Evolutionary conservation across 768 basidiomycete species (phyloP).

Genomic region (Porpolomopsis calyptriformis): DNA sequence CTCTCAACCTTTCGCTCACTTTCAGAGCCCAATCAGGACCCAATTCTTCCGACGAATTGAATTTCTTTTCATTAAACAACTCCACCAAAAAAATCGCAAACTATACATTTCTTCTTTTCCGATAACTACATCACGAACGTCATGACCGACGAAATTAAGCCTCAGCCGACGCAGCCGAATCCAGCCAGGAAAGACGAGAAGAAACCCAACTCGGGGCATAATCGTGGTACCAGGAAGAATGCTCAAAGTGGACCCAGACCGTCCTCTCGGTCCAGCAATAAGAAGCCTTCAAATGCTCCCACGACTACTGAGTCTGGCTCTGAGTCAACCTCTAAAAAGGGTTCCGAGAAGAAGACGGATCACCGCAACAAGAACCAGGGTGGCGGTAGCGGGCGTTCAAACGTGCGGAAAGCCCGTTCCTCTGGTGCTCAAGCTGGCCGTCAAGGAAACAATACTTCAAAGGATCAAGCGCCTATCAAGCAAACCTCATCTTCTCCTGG

Average conservation of each 20-base stretch:
- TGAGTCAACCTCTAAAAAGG: conserved; percentile 56
- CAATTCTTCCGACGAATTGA: conserved; percentile 13
- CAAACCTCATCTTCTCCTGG: conserved; percentile 37
- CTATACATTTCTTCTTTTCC: conserved; percentile 33
- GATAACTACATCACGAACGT: conserved; percentile 58
- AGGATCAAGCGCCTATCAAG: conserved; percentile 34
- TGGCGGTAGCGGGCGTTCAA: conserved; percentile 27
- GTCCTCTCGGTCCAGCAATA: conserved; percentile 58
- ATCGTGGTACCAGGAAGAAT: conserved; percentile 50
- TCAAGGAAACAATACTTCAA: conserved; percentile 24
- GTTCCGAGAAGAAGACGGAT: conserved; percentile 48
- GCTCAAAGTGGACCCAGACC: conserved; percentile 43
- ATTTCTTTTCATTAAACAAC: conserved; percentile 19
- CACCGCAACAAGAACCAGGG: conserved; percentile 45
- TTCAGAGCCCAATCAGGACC: conserved; percentile 17
- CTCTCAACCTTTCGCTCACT: conserved; percentile 9
- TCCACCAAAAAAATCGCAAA: conserved; percentile 41
- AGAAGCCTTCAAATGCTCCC: conserved; percentile 37
- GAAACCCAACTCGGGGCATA: conserved; percentile 43
- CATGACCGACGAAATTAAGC: conserved; percentile 75
- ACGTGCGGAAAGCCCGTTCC: conserved; percentile 46
- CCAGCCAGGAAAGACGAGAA: conserved; percentile 64
- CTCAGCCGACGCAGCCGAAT: conserved; percentile 36
- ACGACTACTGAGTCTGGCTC: conserved; percentile 55
- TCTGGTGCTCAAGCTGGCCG: conserved; percentile 51